Base-by-base conservation (phyloP, 2,329 filamentous ascomycete genomes). In the Alternaria sp. region DNA sequence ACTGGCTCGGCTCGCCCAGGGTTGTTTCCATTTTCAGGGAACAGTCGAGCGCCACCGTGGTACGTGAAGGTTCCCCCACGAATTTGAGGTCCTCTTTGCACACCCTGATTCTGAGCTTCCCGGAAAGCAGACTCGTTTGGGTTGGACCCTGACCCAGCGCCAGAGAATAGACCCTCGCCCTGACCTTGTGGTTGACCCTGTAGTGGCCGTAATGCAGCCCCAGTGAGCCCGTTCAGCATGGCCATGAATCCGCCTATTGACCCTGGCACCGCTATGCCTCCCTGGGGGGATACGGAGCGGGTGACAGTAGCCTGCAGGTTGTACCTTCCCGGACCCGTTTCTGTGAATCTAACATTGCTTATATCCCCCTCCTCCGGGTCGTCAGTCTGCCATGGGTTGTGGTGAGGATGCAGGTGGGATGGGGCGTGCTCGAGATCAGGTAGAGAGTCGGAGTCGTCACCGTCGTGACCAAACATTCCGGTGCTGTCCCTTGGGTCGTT, bases 401-500 rank as follows among this genome's bases (percentile, higher is more conserved):
- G 80, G 54, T 80, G 75, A 6, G 79, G 72, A 54, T 80, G 58
- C 37, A 65, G 61, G 28, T 62, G 34, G 36, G 69, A 60, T 56
- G 68, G 55, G 57, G 58, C 57, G 36, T 69, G 54, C 37, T 70
- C 66, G 65, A 75, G 59, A 53, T 66, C 63, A 54, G 73, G 67
- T 66, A 78, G 62, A 21, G 66, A 65, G 37, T 69, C 62, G 36
- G 54, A 50, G 50, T 76, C 60, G 40, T 77, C 73, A 54, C 69
- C 65, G 17, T 73, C 66, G 48, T 70, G 60, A 17, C 66, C 67
- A 37, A 66, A 68, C 56, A 70, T 68, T 10, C 29, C 44, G 51
- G 55, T 59, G 42, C 74, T 72, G 37, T 79, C 76, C 61, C 90
- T 84, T 9, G 90, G 90, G 66, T 93, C 90, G 67, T 86, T 87